Percentiles rank a stretch among this genome's conserved stretches.
phyloP scores from a whole-genome alignment of 2,329 filamentous ascomycete genomes.

The Trichoderma guizhouense region DNA sequence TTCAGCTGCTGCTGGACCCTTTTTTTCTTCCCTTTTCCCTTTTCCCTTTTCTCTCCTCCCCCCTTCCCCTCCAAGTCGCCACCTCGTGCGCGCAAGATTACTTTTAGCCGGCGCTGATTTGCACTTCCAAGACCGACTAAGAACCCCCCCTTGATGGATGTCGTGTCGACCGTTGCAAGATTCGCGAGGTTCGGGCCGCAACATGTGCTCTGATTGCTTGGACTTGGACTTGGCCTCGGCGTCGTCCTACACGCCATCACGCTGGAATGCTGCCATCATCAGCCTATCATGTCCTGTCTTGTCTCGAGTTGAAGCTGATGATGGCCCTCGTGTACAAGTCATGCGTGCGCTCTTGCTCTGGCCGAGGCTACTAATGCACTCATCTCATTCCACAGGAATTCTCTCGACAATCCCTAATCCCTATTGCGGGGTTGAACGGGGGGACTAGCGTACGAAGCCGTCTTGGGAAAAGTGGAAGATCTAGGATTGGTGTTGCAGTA shows the following conservation, averaged over 20 bases:
- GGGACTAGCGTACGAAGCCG: neutral
- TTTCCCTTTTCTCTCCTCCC: neutral
- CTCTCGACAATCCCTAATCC: neutral
- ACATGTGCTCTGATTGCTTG: neutral
- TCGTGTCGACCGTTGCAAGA: neutral
- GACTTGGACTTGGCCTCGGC: neutral
- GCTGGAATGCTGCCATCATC: neutral
- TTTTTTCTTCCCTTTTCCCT: neutral
- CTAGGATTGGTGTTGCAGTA: neutral
- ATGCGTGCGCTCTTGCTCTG: neutral
- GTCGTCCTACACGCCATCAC: neutral
- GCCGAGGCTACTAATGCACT: neutral
- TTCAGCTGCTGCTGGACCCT: neutral
- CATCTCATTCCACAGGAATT: neutral
- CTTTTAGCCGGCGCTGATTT: neutral
- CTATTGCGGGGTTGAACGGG: constrained; percentile 2
- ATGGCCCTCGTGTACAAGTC: neutral
- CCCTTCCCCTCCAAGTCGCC: neutral
- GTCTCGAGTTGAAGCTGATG: neutral
- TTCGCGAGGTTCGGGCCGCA: constrained; percentile 8
- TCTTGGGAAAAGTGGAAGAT: constrained; percentile 11
- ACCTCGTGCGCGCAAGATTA: neutral
- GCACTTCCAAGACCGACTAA: neutral
- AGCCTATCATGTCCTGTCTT: neutral
- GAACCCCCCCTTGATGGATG: neutral